A percentile compares a stretch with the other conserved stretches of the same genome.
Evolutionary conservation across 2,329 filamentous ascomycete genomes (phyloP).

Genomic region (Paramyrothecium roridum): DNA sequence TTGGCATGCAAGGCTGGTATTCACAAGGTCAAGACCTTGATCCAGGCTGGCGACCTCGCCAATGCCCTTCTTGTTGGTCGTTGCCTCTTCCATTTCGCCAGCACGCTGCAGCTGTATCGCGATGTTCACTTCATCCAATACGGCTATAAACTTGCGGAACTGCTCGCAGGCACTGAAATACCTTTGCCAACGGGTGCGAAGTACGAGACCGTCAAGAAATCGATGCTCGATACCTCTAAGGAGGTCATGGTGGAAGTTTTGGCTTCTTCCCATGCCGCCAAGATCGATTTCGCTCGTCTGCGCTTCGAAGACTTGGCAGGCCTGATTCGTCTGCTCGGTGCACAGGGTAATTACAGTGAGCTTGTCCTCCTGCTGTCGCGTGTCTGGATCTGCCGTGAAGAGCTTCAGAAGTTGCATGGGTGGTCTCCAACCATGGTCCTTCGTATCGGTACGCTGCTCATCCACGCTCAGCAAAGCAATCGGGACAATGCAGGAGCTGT

Average conservation of each 20-base stretch:
- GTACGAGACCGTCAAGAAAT: slow-evolving; percentile 9
- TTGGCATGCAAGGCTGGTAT: slow-evolving; percentile 28
- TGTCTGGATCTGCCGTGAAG: slow-evolving; percentile 17
- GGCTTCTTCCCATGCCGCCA: slow-evolving; percentile 32
- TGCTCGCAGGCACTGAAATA: slow-evolving; percentile 37
- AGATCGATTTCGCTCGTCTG: slow-evolving; percentile 41
- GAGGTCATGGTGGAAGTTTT: slow-evolving; percentile 31
- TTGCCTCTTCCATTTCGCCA: slow-evolving; percentile 38
- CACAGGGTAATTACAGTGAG: slow-evolving; percentile 42
- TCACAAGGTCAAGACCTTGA: slow-evolving; percentile 28
- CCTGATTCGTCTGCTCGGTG: slow-evolving; percentile 42
- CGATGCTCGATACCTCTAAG: slow-evolving; percentile 16
- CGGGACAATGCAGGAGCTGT: slow-evolving; percentile 12
- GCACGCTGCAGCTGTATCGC: slow-evolving; percentile 37
- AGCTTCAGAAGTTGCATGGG: slow-evolving; percentile 11
- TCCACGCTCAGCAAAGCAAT: slow-evolving; percentile 14
- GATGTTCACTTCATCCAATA: slow-evolving; percentile 32
- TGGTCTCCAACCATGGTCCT: slow-evolving; percentile 17
- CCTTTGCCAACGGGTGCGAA: slow-evolving; percentile 27
- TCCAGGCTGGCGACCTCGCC: slow-evolving; percentile 33
- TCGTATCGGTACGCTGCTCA: slow-evolving; percentile 17
- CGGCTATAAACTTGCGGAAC: slow-evolving; percentile 42
- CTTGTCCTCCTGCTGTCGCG: slow-evolving; percentile 29
- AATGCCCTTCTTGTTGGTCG: slow-evolving; percentile 39
- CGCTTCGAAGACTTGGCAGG: slow-evolving; percentile 40